phyloP scores from a whole-genome alignment of 2,329 filamentous ascomycete genomes.

The Coniochaeta ligniaria region DNA sequence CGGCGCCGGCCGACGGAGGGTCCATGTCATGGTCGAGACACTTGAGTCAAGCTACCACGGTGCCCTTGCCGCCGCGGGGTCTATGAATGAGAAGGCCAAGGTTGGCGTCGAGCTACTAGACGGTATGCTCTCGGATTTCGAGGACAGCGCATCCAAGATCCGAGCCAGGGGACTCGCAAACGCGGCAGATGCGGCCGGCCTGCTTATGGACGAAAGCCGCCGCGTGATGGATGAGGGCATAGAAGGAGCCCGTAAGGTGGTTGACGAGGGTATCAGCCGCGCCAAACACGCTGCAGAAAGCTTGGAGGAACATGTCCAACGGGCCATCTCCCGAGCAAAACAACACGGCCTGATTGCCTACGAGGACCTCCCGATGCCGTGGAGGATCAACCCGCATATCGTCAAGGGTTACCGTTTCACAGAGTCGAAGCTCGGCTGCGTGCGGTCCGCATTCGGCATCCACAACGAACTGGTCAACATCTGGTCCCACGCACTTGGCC shows the following conservation, averaged over 20 bases:
- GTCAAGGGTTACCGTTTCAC: constrained; percentile 86
- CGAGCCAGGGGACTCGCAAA: constrained; percentile 66
- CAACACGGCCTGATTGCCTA: constrained; percentile 81
- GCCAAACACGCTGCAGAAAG: constrained; percentile 77
- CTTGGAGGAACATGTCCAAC: constrained; percentile 77
- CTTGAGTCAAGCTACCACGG: constrained; percentile 84
- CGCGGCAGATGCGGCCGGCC: constrained; percentile 59
- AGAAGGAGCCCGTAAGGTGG: constrained; percentile 64
- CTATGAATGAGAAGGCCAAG: constrained; percentile 84
- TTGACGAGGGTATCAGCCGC: constrained; percentile 74
- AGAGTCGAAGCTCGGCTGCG: constrained; percentile 82
- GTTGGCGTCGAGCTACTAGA: constrained; percentile 85
- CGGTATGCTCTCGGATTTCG: constrained; percentile 76
- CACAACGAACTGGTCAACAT: constrained; percentile 97
- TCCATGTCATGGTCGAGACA: constrained; percentile 87
- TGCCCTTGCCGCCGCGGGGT: constrained; percentile 75
- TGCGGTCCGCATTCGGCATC: constrained; percentile 73
- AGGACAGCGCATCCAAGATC: constrained; percentile 72
- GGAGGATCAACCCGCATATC: constrained; percentile 94
- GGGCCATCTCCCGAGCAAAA: constrained; percentile 66
- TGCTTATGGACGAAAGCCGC: constrained; percentile 69
- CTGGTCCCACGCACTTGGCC: constrained; percentile 87
- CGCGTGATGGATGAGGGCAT: constrained; percentile 76
- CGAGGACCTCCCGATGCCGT: constrained; percentile 83
- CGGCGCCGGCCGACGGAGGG: constrained; percentile 74